Percentiles rank a stretch among this genome's conserved stretches.
Evolutionary conservation across 2,329 filamentous ascomycete genomes (phyloP).

Genomic region (Trichoderma sp.): DNA sequence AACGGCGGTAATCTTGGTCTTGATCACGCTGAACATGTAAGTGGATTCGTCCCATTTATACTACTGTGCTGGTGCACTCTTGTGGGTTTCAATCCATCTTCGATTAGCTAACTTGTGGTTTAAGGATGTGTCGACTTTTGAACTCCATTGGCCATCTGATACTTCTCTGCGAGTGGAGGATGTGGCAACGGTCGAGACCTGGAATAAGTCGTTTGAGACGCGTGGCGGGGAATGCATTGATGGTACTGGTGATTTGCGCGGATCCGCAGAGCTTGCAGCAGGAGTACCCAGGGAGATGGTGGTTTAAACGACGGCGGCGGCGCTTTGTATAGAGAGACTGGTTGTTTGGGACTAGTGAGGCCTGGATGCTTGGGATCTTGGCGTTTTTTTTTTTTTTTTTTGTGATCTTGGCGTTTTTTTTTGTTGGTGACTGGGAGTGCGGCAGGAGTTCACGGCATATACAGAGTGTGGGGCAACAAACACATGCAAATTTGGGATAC

Average conservation of each 20-base stretch:
- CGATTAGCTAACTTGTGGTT: background rate
- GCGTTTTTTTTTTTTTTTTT: too few relatives aligned
- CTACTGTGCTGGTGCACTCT: background rate
- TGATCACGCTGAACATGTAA: slow-evolving; percentile 40
- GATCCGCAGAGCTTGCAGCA: slow-evolving; percentile 41
- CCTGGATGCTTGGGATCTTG: background rate
- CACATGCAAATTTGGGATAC: background rate
- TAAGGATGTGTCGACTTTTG: slow-evolving; percentile 37
- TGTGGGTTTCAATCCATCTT: background rate
- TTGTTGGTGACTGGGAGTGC: background rate
- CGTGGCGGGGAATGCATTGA: slow-evolving; percentile 29
- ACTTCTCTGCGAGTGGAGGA: slow-evolving; percentile 37
- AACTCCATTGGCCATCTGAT: slow-evolving; percentile 40
- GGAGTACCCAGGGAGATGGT: slow-evolving; percentile 34
- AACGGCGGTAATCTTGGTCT: slow-evolving; percentile 26
- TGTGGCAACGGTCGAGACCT: slow-evolving; percentile 37
- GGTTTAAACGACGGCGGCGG: slow-evolving; percentile 19
- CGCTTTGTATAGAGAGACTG: background rate
- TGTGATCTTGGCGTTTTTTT: background rate
- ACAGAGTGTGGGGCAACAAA: background rate
- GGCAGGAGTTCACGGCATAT: background rate
- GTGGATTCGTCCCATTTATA: slow-evolving; percentile 20
- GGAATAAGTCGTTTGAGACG: slow-evolving; percentile 26
- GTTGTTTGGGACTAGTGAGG: background rate
- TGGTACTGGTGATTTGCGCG: slow-evolving; percentile 40